These are phyloP conservation scores for Henckelia pumila DNA, from an alignment of 257 asterid species.

Conservation along the genomic window DNA sequence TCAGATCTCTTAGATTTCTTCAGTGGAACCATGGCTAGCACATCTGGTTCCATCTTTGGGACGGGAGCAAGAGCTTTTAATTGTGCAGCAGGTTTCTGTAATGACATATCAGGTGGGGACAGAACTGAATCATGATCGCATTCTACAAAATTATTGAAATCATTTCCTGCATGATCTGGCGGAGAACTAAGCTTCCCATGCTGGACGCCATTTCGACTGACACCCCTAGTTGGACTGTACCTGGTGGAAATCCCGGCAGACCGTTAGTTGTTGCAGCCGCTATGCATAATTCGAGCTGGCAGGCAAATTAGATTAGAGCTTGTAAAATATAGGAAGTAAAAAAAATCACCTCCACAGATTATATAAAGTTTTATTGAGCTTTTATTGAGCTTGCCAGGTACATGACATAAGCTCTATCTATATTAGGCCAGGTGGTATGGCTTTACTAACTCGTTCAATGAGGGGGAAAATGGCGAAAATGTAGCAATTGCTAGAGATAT, in stretches of 20 bases:
- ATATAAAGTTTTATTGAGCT: too few relatives aligned
- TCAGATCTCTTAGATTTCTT: slow-evolving; percentile 79
- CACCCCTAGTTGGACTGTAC: slow-evolving; percentile 43
- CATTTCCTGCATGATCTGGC: slow-evolving; percentile 40
- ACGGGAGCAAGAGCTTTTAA: slow-evolving; percentile 64
- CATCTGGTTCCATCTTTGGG: slow-evolving; percentile 48
- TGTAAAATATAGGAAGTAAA: neutral
- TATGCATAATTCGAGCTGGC: neutral
- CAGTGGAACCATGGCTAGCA: slow-evolving; percentile 58
- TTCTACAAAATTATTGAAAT: slow-evolving; percentile 56
- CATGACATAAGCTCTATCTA: neutral
- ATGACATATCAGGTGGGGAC: slow-evolving; percentile 40
- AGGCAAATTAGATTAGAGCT: neutral
- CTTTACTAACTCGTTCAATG: too few relatives aligned
- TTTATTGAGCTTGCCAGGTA: neutral
- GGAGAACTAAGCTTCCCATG: slow-evolving; percentile 37
- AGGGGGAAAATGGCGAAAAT: too few relatives aligned
- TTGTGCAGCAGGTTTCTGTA: slow-evolving; percentile 47
- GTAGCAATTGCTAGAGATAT: neutral
- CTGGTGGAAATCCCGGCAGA: slow-evolving; percentile 31
- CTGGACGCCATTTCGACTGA: slow-evolving; percentile 32
- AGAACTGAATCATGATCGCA: slow-evolving; percentile 69
- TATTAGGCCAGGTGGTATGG: neutral
- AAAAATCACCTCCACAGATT: neutral
- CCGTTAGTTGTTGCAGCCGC: neutral